phyloP scores from a whole-genome alignment of 1,284 basidiomycete species.

The Malassezia cuniculi region DNA sequence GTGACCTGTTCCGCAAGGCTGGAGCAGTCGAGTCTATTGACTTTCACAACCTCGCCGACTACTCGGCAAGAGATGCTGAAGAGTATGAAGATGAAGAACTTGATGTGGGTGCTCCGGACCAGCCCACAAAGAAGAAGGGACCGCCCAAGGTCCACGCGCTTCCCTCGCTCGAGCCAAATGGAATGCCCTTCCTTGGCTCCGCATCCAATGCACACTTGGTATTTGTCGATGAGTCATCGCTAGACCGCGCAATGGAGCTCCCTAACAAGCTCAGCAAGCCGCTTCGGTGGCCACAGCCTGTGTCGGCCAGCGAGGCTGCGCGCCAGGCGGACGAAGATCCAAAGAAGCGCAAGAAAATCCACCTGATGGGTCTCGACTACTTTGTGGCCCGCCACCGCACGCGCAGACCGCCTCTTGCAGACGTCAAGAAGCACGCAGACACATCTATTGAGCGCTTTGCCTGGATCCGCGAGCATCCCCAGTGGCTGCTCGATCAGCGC shows the following conservation, averaged over 20 bases:
- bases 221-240: conserved; percentile 27
- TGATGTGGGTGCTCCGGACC: neutral
- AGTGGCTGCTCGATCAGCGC: conserved; percentile 17
- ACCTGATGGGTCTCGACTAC: conserved; percentile 21
- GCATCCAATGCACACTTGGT: conserved; percentile 28
- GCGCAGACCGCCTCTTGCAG: conserved; percentile 19
- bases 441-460: conserved; percentile 23
- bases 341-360: conserved; percentile 6
- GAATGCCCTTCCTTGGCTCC: conserved; percentile 19
- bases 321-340: conserved; percentile 3
- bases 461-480: conserved; percentile 30
- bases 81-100: conserved; percentile 9
- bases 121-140: conserved; percentile 12
- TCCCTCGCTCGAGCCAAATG: conserved; percentile 18
- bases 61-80: conserved; percentile 7
- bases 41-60: conserved; percentile 14
- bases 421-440: conserved; percentile 24
- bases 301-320: neutral
- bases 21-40: conserved; percentile 24
- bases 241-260: conserved; percentile 20
- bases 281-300: conserved; percentile 8
- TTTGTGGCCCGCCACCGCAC: conserved; percentile 19
- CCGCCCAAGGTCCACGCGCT: conserved; percentile 18
- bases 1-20: conserved; percentile 26
- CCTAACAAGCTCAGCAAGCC: conserved; percentile 9